phyloP scores from a whole-genome alignment of 139 green algal genomes.

The Mesostigma viride region DNA sequence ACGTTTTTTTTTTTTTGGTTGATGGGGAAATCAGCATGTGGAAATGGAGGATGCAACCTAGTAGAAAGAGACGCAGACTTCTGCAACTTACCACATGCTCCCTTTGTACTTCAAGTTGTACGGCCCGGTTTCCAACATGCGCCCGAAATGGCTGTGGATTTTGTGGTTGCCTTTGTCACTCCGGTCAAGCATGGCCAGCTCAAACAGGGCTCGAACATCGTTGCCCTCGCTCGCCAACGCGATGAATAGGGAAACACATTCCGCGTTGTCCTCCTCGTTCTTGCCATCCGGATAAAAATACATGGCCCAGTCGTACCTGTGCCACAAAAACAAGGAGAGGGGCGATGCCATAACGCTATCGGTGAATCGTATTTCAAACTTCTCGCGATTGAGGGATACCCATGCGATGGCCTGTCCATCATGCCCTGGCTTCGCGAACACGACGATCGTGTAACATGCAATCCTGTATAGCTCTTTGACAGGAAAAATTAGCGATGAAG shows the following conservation, averaged over 20 bases:
- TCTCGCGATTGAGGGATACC: no score
- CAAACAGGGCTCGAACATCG: constrained; percentile 30
- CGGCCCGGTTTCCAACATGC: constrained; percentile 23
- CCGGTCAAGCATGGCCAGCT: constrained; percentile 30
- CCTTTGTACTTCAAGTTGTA: constrained; percentile 36
- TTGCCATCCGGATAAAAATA: constrained; percentile 37
- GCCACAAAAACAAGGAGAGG: background rate
- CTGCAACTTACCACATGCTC: constrained; percentile 7
- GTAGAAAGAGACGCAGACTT: no score
- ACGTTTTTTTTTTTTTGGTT: no score
- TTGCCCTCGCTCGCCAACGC: constrained; percentile 28
- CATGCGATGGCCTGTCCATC: no score
- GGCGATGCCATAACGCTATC: no score
- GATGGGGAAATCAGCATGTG: no score
- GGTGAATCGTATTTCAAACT: no score
- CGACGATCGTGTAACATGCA: no score
- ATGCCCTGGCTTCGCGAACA: background rate
- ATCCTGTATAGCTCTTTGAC: no score
- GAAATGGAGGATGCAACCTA: no score
- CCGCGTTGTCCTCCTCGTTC: constrained; percentile 31
- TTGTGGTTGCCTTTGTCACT: constrained; percentile 31
- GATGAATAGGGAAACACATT: constrained; percentile 37
- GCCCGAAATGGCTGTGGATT: constrained; percentile 29
- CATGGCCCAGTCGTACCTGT: constrained; percentile 29
- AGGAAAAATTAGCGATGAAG: no score